Evolutionary conservation across 371 early-diverging fungal species (phyloP).

Genomic region (Haplosporangium sp.): DNA sequence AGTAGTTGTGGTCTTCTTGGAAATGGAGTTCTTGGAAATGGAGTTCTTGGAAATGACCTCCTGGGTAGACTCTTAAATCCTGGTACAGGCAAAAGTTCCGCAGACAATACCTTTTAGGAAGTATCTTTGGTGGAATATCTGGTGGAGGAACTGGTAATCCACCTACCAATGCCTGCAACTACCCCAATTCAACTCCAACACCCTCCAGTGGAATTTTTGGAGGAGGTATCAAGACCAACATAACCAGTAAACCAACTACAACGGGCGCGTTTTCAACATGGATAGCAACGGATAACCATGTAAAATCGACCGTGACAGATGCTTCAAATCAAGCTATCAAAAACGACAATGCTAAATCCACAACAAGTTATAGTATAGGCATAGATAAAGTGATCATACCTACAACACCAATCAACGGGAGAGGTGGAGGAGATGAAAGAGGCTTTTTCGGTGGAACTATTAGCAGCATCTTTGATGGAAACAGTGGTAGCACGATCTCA

Average conservation of each 20-base stretch:
- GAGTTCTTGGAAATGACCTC: too few species aligned
- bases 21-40: not conserved
- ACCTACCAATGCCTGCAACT: not conserved
- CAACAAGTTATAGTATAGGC: not conserved
- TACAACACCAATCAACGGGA: not conserved
- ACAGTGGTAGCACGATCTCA: not conserved
- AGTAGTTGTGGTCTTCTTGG: not conserved
- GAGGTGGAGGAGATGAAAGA: not conserved
- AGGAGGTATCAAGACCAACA: not conserved
- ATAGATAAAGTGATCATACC: not conserved
- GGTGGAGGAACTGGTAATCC: not conserved
- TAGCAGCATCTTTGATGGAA: not conserved
- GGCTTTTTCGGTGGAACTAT: not conserved
- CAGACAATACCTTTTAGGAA: not conserved
- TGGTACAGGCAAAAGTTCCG: not conserved
- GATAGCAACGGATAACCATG: not conserved
- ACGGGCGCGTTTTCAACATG: not conserved
- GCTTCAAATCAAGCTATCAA: not conserved
- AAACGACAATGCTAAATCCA: not conserved
- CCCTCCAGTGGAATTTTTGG: not conserved
- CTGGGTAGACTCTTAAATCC: not conserved
- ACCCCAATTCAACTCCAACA: slow-evolving; percentile 1
- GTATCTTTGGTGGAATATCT: not conserved
- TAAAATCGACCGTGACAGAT: too few species aligned
- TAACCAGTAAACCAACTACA: not conserved